phyloP scores from a whole-genome alignment of 78 protist species.

The Isochrysis galbana region DNA sequence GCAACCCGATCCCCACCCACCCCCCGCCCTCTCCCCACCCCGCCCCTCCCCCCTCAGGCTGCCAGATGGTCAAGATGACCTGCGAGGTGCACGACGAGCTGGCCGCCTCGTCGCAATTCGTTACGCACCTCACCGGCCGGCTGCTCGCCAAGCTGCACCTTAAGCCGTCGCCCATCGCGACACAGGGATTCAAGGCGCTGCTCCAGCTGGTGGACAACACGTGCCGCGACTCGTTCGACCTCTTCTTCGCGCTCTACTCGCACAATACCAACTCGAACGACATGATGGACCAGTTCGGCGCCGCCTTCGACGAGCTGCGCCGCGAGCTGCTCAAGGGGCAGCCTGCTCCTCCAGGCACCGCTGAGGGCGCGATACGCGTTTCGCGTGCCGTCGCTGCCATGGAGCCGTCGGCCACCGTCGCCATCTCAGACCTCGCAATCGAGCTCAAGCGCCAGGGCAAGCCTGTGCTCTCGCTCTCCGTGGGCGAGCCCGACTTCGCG shows the following conservation, averaged over 20 bases:
- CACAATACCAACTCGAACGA: constrained; percentile 8
- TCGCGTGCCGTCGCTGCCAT: neutral
- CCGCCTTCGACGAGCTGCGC: neutral
- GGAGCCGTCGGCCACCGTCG: constrained; percentile 12
- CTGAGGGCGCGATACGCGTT: neutral
- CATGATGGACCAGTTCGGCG: neutral
- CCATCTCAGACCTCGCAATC: neutral
- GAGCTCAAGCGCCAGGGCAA: neutral
- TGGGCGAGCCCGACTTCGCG: constrained; percentile 39
- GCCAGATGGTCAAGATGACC: neutral
- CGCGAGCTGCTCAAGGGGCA: neutral
- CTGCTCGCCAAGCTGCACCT: constrained; percentile 16
- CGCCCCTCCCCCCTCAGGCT: no score
- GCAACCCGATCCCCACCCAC: no score
- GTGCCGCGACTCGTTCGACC: constrained; percentile 37
- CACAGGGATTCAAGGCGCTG: neutral
- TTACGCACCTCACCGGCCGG: constrained; percentile 36
- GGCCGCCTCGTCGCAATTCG: constrained; percentile 30
- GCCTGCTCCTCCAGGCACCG: neutral
- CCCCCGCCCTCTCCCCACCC: no score
- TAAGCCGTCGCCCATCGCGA: neutral
- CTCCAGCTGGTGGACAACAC: constrained; percentile 34
- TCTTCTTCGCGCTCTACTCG: constrained; percentile 34
- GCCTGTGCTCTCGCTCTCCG: neutral
- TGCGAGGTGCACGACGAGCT: constrained; percentile 41